Evolutionary conservation across 192 early-diverging fungal genomes (phyloP), one percentile per base, ranked within the genome.

Genomic region (Backusella psychrophila): DNA sequence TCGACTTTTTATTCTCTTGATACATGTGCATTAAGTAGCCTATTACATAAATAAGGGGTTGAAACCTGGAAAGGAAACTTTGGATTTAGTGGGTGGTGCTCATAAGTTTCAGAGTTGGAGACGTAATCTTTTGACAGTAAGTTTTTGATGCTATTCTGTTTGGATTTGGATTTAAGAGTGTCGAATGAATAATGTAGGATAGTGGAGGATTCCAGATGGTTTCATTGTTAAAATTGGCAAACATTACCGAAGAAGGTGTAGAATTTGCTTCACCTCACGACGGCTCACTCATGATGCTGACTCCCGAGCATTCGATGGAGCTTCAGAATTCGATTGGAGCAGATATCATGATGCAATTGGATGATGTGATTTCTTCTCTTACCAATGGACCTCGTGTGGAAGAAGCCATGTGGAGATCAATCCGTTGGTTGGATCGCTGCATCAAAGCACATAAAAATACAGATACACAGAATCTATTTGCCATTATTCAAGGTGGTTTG

Each of bases 131-230:
- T 80, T 96, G 78, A 96, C 94, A 4, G 85, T 85, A 83, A 71
- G 79, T 67, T 31, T 26, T 9, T 7, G 9, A 63, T 33, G 15
- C 21, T 53, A 14, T 15, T 4, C 56, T 76, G 31, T 15, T n/a
- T 23, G 15, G 42, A 8, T n/a, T 41, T 56, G 23, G 6, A 52
- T 42, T 12, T 66, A 15, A 23, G 29, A 39, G 14, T 15, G 49
- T 29, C 1, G 11, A 33, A 26, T 38, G 0, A n/a, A 26, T 5
- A 21, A 21, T 23, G 4, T 42, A 82, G 80, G 94, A 95, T 74
- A 93, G 90, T 77, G 92, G 93, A 56, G 93, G 95, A 38, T 96
- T 96, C 78, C 95, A 96, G 76, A 96, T 96, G 95, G 93, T 96
- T 41, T 96, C 95, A 19, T 79, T 96, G 35, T 87, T 96, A 35